These are phyloP conservation scores for Miscanthus lutarioriparius DNA, from an alignment of 176 grass and related monocot genomes.

Conservation along the genomic window DNA sequence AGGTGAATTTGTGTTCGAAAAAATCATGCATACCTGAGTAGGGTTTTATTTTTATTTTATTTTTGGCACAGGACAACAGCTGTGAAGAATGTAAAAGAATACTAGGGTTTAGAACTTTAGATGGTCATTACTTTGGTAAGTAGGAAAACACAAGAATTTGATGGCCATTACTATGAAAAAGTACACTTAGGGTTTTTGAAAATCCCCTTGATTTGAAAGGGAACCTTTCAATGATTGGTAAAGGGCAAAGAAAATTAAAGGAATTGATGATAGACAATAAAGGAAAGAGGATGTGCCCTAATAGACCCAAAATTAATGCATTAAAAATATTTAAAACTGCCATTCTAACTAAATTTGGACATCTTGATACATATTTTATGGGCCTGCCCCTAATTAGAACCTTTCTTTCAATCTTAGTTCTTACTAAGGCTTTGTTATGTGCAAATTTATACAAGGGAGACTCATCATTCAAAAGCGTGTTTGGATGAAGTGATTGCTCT, in stretches of 20 bases:
- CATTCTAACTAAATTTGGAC: background rate
- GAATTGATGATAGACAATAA: background rate
- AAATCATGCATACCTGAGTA: background rate
- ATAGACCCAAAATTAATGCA: background rate
- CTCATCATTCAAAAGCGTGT: background rate
- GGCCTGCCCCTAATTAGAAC: background rate
- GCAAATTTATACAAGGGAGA: background rate
- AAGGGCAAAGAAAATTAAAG: slow-evolving; percentile 20
- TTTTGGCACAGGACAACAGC: slow-evolving; percentile 6
- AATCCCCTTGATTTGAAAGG: background rate
- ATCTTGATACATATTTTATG: slow-evolving; percentile 1
- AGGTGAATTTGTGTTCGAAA: slow-evolving; percentile 23
- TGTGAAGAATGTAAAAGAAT: too few relatives aligned
- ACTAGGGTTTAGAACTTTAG: background rate
- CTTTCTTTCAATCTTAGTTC: background rate
- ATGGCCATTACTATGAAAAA: background rate
- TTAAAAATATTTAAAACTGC: background rate
- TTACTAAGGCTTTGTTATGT: background rate
- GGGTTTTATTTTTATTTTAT: too few relatives aligned
- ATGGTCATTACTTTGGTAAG: background rate
- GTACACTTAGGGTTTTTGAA: background rate
- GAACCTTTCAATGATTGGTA: background rate
- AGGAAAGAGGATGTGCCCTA: background rate
- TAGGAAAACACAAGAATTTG: background rate
- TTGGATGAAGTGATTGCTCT: background rate